These are phyloP conservation scores for Dendryphion nanum DNA, from an alignment of 2,329 filamentous ascomycete species.

Conservation along the genomic window DNA sequence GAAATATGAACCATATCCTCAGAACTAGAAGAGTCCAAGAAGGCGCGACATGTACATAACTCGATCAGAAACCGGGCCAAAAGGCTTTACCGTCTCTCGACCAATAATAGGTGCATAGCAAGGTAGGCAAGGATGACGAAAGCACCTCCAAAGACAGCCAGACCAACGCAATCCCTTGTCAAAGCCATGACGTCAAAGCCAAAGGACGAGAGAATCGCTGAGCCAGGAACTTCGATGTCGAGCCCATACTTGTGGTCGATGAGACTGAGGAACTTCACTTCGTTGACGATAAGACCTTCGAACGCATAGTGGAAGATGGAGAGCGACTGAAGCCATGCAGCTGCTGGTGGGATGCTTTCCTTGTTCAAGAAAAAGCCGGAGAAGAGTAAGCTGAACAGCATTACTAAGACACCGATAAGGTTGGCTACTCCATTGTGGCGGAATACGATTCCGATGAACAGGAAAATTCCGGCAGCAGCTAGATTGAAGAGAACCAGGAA, in stretches of 20 bases:
- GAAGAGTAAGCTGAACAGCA: slow-evolving; percentile 95
- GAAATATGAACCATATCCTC: no score
- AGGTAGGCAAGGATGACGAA: slow-evolving; percentile 87
- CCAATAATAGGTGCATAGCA: slow-evolving; percentile 89
- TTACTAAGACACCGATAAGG: slow-evolving; percentile 88
- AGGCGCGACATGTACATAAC: neutral
- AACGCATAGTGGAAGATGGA: slow-evolving; percentile 99
- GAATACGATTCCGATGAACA: slow-evolving; percentile 96
- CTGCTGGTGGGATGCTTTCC: slow-evolving; percentile 80
- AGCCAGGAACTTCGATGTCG: slow-evolving; percentile 93
- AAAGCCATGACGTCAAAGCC: slow-evolving; percentile 87
- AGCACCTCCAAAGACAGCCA: slow-evolving; percentile 75
- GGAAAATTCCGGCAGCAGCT: slow-evolving; percentile 85
- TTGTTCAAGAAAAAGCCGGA: slow-evolving; percentile 93
- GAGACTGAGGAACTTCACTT: slow-evolving; percentile 85
- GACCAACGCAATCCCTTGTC: slow-evolving; percentile 78
- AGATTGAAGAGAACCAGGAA: slow-evolving; percentile 95
- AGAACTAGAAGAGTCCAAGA: neutral
- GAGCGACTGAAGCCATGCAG: slow-evolving; percentile 85
- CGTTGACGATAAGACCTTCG: slow-evolving; percentile 94
- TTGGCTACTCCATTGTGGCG: slow-evolving; percentile 90
- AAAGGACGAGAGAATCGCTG: slow-evolving; percentile 90
- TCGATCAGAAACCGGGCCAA: neutral
- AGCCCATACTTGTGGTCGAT: slow-evolving; percentile 94
- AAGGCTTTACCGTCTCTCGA: slow-evolving; percentile 71